A percentile compares a stretch with the other conserved stretches of the same genome.
Evolutionary conservation across 768 basidiomycete species (phyloP).

Genomic region (Cyclocybe aegerita): DNA sequence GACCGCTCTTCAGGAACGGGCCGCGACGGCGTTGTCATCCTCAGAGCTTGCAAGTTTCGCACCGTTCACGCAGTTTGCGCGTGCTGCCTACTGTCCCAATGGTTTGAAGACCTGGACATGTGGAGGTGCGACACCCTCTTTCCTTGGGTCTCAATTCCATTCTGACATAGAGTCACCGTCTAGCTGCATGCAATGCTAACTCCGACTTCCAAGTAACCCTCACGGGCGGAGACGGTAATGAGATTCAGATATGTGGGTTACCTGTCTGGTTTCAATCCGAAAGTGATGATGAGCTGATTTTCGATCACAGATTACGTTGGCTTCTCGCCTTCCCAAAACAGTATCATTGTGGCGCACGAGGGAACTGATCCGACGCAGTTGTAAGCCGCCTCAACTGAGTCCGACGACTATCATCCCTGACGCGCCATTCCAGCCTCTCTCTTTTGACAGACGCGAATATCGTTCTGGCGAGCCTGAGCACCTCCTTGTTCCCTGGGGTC

Average conservation of each 20-base stretch:
- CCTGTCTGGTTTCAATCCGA: slow-evolving; percentile 45
- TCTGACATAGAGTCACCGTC: background rate
- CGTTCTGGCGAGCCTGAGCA: slow-evolving; percentile 33
- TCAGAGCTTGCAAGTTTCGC: slow-evolving; percentile 24
- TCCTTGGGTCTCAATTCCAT: background rate
- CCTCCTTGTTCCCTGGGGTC: slow-evolving; percentile 54
- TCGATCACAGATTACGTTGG: slow-evolving; percentile 50
- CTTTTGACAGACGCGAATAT: slow-evolving; percentile 50
- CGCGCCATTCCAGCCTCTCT: slow-evolving; percentile 34
- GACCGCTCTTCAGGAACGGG: slow-evolving; percentile 16
- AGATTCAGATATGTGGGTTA: slow-evolving; percentile 31
- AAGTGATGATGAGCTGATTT: slow-evolving; percentile 26
- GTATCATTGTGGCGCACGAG: slow-evolving; percentile 61
- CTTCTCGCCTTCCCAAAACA: slow-evolving; percentile 47
- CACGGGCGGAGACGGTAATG: slow-evolving; percentile 30
- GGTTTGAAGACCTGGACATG: slow-evolving; percentile 29
- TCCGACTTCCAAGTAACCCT: slow-evolving; percentile 29
- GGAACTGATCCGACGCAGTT: slow-evolving; percentile 58
- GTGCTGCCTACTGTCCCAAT: slow-evolving; percentile 31
- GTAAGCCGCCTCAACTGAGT: slow-evolving; percentile 27
- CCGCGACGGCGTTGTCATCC: slow-evolving; percentile 24
- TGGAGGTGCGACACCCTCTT: slow-evolving; percentile 19
- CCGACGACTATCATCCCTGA: background rate
- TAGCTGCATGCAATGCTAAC: slow-evolving; percentile 31
- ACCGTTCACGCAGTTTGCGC: slow-evolving; percentile 33